A percentile compares a stretch with the other conserved stretches of the same genome.
phyloP scores from a whole-genome alignment of 208 protist species.

The Acanthamoeba sp. region DNA sequence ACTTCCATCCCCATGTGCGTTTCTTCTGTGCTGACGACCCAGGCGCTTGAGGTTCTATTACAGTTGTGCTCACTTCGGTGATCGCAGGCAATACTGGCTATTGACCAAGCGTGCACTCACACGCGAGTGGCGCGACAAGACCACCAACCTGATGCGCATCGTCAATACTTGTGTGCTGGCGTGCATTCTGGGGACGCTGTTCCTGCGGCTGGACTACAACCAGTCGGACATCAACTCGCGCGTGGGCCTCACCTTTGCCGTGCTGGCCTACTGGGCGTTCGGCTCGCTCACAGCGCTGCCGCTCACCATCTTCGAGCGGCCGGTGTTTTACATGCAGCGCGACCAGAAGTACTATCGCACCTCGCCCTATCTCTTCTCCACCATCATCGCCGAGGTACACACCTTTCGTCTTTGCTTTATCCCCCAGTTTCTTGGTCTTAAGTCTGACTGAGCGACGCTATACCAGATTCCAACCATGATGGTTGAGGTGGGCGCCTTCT shows the following conservation, averaged over 20 bases:
- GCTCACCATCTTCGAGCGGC: slow-evolving; percentile 7
- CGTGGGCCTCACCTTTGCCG: slow-evolving; percentile 27
- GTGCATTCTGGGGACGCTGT: slow-evolving; percentile 44
- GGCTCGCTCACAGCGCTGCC: slow-evolving; percentile 22
- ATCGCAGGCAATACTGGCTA: slow-evolving; percentile 47
- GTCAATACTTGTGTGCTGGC: not conserved
- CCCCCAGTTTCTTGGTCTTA: not conserved
- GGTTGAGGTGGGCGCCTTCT: slow-evolving; percentile 26
- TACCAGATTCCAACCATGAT: slow-evolving; percentile 33
- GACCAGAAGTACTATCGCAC: slow-evolving; percentile 66
- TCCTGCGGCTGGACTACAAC: slow-evolving; percentile 22
- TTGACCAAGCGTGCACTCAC: not conserved
- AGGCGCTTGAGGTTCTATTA: no score
- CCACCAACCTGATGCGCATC: not conserved
- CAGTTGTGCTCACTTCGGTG: no score
- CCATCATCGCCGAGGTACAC: slow-evolving; percentile 31
- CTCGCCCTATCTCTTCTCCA: slow-evolving; percentile 64
- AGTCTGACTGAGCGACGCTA: no score
- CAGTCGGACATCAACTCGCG: slow-evolving; percentile 13
- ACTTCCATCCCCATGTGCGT: not conserved
- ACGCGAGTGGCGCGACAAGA: slow-evolving; percentile 54
- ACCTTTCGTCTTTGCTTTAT: not conserved
- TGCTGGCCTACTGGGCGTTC: slow-evolving; percentile 44
- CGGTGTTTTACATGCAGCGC: slow-evolving; percentile 70
- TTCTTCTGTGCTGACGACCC: no score